Evolutionary conservation across 768 basidiomycete species (phyloP).

Genomic region (Phanerochaete carnosa): DNA sequence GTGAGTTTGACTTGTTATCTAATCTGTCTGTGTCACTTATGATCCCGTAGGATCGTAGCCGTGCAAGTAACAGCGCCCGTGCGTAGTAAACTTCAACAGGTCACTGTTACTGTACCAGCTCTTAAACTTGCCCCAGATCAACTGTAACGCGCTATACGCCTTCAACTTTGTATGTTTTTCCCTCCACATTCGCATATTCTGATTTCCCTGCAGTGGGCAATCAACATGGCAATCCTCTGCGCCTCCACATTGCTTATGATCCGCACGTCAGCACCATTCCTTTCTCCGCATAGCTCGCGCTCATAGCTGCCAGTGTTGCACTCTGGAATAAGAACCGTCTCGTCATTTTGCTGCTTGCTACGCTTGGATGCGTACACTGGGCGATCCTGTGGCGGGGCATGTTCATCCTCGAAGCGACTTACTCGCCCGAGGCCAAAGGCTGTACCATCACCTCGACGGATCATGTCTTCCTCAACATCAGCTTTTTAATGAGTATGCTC

Average conservation of each 20-base stretch:
- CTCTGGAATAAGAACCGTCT: slow-evolving; percentile 61
- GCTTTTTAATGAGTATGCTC: slow-evolving; percentile 67
- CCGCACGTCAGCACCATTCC: slow-evolving; percentile 46
- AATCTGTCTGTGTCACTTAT: not conserved
- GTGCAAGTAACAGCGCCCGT: slow-evolving; percentile 49
- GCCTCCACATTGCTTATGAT: slow-evolving; percentile 70
- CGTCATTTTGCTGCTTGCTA: slow-evolving; percentile 47
- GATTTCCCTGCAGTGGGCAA: slow-evolving; percentile 43
- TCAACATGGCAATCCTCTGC: slow-evolving; percentile 63
- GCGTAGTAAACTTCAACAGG: slow-evolving; percentile 7
- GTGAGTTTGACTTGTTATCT: slow-evolving; percentile 32
- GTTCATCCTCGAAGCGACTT: slow-evolving; percentile 59
- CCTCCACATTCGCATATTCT: not conserved
- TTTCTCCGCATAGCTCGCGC: not conserved
- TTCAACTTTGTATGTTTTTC: slow-evolving; percentile 58
- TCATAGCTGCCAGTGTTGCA: slow-evolving; percentile 46
- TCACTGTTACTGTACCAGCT: not conserved
- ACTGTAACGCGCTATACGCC: slow-evolving; percentile 64
- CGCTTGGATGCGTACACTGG: slow-evolving; percentile 64
- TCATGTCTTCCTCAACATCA: slow-evolving; percentile 55
- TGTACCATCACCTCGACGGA: slow-evolving; percentile 55
- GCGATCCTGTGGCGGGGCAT: slow-evolving; percentile 64
- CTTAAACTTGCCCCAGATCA: slow-evolving; percentile 36
- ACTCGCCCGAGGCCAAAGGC: slow-evolving; percentile 35
- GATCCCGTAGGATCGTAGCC: slow-evolving; percentile 50